A percentile compares a stretch with the other conserved stretches of the same genome.
phyloP scores from a whole-genome alignment of 495 filamentous ascomycete genomes.

The Daldinia vernicosa region DNA sequence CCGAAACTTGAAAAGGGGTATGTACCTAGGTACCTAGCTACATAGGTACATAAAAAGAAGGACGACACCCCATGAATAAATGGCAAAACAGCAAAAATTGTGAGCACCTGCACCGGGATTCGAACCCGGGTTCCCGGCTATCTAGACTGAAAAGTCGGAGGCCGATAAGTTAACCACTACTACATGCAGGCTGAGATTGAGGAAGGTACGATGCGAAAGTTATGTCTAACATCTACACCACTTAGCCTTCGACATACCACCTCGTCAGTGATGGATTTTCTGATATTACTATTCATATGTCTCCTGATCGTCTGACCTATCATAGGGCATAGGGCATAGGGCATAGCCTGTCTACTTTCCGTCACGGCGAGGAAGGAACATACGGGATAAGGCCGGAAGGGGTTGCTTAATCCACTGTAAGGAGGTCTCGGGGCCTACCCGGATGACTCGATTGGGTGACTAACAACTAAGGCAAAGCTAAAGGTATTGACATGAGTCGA shows the following conservation, averaged over 20 bases:
- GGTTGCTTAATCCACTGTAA: background rate
- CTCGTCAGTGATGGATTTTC: background rate
- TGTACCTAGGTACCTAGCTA: background rate
- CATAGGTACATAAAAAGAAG: background rate
- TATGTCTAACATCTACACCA: background rate
- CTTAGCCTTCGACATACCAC: too few species aligned
- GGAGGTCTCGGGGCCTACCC: background rate
- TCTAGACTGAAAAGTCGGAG: slow-evolving; percentile 27
- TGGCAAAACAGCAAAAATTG: slow-evolving; percentile 21
- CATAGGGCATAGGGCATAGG: background rate
- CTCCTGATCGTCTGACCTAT: background rate
- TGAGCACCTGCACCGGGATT: slow-evolving; percentile 37
- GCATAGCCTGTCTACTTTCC: background rate
- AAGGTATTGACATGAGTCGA: background rate
- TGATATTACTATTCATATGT: background rate
- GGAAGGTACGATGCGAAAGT: background rate
- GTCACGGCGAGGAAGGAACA: background rate
- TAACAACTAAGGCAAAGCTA: background rate
- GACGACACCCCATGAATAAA: slow-evolving; percentile 3
- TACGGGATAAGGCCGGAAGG: background rate
- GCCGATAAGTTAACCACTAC: slow-evolving; percentile 45
- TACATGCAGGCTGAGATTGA: slow-evolving; percentile 22
- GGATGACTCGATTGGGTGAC: background rate
- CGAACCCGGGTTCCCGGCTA: slow-evolving; percentile 39
- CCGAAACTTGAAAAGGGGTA: background rate